phyloP scores from a whole-genome alignment of 345 rosid species.

The Ceriops decandra region DNA sequence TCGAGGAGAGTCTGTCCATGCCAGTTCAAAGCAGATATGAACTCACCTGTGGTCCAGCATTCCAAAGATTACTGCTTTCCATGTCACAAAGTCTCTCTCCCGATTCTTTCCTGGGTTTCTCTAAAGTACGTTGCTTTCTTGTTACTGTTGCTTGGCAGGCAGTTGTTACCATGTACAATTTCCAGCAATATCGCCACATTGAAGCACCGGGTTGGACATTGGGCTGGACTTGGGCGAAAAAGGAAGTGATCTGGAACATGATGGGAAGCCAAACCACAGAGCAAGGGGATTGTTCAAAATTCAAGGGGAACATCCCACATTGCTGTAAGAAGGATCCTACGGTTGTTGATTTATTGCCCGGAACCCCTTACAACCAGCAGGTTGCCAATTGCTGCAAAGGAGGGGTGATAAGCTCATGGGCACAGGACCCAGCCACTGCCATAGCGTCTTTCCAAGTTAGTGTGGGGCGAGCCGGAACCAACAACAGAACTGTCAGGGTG shows the following conservation, averaged over 20 bases:
- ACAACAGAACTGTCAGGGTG: slow-evolving; percentile 9
- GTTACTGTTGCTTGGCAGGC: neutral
- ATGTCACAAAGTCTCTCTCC: neutral
- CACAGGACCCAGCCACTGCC: slow-evolving; percentile 1
- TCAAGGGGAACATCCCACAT: slow-evolving; percentile 7
- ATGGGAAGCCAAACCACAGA: slow-evolving; percentile 3
- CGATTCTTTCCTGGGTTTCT: neutral
- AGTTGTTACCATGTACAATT: slow-evolving; percentile 6
- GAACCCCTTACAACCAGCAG: slow-evolving; percentile 12
- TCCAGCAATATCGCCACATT: slow-evolving; percentile 6
- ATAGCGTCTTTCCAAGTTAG: slow-evolving; percentile 4
- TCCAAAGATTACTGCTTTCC: neutral
- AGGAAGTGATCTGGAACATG: slow-evolving; percentile 9
- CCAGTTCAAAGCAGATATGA: neutral
- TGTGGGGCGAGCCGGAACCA: slow-evolving; percentile 7
- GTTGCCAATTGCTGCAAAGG: slow-evolving; percentile 10
- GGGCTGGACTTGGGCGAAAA: slow-evolving; percentile 1
- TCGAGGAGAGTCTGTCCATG: too few relatives aligned
- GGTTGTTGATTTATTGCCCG: slow-evolving; percentile 4
- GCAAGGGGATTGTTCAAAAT: slow-evolving; percentile 8
- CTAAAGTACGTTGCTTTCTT: neutral
- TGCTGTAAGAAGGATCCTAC: slow-evolving; percentile 9
- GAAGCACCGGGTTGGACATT: slow-evolving; percentile 7
- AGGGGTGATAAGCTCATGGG: neutral
- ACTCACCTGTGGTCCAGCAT: neutral